These are phyloP conservation scores for Marasmius tenuissimus DNA, from an alignment of 1,284 basidiomycete genomes.

Conservation along the genomic window DNA sequence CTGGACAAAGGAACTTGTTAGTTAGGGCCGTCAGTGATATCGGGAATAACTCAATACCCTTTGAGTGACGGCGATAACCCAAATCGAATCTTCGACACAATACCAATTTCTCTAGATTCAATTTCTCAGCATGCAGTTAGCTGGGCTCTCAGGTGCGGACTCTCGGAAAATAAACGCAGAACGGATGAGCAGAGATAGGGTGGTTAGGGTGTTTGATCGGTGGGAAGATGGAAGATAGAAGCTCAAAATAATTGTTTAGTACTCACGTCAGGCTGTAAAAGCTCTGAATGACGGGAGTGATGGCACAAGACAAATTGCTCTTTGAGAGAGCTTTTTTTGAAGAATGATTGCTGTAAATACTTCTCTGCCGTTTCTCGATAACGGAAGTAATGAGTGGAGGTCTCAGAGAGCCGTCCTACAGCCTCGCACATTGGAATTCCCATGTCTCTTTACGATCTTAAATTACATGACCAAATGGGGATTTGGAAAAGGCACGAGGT, in stretches of 20 bases:
- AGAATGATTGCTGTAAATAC: not conserved
- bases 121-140: no score
- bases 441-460: not conserved
- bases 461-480: not conserved
- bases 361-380: not conserved
- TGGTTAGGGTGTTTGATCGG: constrained; percentile 1
- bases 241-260: not conserved
- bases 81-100: no score
- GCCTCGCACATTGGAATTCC: not conserved
- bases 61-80: no score
- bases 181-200: not conserved
- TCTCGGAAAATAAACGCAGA: not conserved
- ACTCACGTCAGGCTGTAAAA: not conserved
- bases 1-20: no score
- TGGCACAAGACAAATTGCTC: not conserved
- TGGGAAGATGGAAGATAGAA: not conserved
- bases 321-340: no score
- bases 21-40: no score
- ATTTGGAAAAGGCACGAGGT: not conserved
- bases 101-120: no score
- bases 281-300: not conserved
- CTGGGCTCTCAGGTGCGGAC: no score
- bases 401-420: not conserved
- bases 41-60: no score
- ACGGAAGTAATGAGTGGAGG: not conserved